Conservation (phyloP, 495 filamentous ascomycete species). For the Tuber borchii region DNA sequence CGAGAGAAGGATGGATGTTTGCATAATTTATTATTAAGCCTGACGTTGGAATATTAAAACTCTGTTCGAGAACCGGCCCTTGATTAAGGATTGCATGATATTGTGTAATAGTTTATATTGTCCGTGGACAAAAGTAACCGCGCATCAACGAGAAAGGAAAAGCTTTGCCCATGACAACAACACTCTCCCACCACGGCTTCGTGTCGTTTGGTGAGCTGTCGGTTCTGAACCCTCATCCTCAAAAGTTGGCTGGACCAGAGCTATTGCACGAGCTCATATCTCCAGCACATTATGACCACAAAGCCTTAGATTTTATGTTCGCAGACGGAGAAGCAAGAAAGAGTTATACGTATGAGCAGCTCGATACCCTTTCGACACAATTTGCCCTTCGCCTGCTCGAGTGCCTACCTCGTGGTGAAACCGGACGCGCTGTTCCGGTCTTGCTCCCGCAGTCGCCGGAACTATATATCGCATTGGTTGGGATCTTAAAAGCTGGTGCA, state of each 20-base stretch:
- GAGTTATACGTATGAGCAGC: slow-evolving; percentile 52
- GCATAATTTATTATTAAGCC: neutral
- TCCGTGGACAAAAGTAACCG: too few relatives aligned
- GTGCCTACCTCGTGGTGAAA: slow-evolving; percentile 28
- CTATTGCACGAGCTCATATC: slow-evolving; percentile 61
- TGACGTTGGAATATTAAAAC: neutral
- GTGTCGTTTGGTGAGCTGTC: slow-evolving; percentile 45
- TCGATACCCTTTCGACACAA: slow-evolving; percentile 53
- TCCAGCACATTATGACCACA: slow-evolving; percentile 19
- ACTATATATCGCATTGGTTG: slow-evolving; percentile 66
- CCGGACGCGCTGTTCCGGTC: slow-evolving; percentile 56
- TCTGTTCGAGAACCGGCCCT: neutral
- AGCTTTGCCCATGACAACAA: too few relatives aligned
- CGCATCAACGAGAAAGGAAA: too few relatives aligned
- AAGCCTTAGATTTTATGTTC: slow-evolving; percentile 57
- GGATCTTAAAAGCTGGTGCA: slow-evolving; percentile 66
- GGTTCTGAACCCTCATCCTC: slow-evolving; percentile 56
- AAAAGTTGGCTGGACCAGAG: slow-evolving; percentile 52
- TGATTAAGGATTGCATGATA: neutral
- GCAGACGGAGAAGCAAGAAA: slow-evolving; percentile 44
- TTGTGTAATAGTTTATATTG: neutral
- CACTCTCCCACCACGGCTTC: too few relatives aligned
- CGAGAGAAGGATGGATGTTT: neutral
- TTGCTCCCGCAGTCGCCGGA: slow-evolving; percentile 62
- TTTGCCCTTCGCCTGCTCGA: slow-evolving; percentile 50